Percentiles rank a stretch among this genome's conserved stretches.
These are phyloP conservation scores for Carex cristatella DNA, from an alignment of 176 grass and related monocot species.

Conservation along the genomic window DNA sequence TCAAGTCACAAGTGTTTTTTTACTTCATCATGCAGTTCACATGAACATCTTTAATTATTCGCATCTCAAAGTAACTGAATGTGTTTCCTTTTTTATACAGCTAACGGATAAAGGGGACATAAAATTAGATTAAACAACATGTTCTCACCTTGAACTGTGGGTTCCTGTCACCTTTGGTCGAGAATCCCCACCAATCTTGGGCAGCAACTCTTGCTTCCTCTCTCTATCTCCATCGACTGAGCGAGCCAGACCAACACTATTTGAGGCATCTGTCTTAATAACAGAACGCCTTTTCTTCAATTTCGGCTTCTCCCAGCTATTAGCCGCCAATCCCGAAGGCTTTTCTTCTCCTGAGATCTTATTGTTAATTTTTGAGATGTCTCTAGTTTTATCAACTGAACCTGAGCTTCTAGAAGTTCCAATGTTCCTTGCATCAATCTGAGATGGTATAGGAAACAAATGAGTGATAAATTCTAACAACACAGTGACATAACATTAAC, in stretches of 20 bases:
- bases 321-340: conserved; percentile 40
- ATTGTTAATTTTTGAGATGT: conserved; percentile 54
- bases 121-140: conserved; percentile 14
- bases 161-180: conserved; percentile 42
- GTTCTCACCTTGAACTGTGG: conserved; percentile 59
- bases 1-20: background rate
- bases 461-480: background rate
- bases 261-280: conserved; percentile 56
- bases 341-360: conserved; percentile 55
- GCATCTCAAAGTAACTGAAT: background rate
- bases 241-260: conserved; percentile 33
- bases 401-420: conserved; percentile 41
- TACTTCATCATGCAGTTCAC: background rate
- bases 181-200: conserved; percentile 55
- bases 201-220: conserved; percentile 55
- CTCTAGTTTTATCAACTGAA: conserved; percentile 52
- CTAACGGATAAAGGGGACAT: background rate
- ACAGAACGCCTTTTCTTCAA: conserved; percentile 84
- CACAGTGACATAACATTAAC: background rate
- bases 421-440: conserved; percentile 69
- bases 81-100: background rate
- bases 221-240: conserved; percentile 53
- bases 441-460: conserved; percentile 38
- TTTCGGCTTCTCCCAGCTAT: conserved; percentile 73
- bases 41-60: background rate